phyloP scores from a whole-genome alignment of 176 grass and related monocot species.

The Raddia distichophylla region DNA sequence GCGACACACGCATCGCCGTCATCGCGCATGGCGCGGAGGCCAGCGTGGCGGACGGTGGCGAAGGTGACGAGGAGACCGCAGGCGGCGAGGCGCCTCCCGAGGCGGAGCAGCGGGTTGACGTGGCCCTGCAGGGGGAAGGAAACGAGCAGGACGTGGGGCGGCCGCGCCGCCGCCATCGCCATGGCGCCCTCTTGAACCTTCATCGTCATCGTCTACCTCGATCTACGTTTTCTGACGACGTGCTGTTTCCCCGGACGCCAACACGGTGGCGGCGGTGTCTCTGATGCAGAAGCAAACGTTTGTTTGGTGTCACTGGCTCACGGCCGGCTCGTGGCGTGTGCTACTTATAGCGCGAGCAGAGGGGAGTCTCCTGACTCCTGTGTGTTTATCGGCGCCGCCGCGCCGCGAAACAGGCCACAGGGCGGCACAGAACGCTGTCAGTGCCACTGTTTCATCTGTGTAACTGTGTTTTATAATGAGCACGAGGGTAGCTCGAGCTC shows the following conservation, averaged over 20 bases:
- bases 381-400: background rate
- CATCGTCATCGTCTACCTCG: background rate
- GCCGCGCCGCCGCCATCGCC: background rate
- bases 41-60: constrained; percentile 47
- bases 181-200: background rate
- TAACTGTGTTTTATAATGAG: background rate
- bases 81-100: constrained; percentile 51
- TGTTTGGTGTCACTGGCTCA: background rate
- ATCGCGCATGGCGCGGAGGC: constrained; percentile 21
- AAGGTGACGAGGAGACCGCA: constrained; percentile 64
- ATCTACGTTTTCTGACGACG: background rate
- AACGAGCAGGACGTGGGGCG: constrained; percentile 62
- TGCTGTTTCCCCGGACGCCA: background rate
- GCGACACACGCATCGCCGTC: background rate
- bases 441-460: background rate
- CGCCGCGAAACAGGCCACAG: background rate
- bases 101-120: constrained; percentile 63
- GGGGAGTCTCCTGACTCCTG: background rate
- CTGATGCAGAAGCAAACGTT: background rate
- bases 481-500: background rate
- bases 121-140: constrained; percentile 60
- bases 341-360: background rate
- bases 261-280: background rate
- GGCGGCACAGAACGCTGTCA: background rate
- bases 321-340: no score